A percentile compares a stretch with the other conserved stretches of the same genome.
Evolutionary conservation across 306 rosid genomes (phyloP).

Genomic region (Dalbergia oliveri): DNA sequence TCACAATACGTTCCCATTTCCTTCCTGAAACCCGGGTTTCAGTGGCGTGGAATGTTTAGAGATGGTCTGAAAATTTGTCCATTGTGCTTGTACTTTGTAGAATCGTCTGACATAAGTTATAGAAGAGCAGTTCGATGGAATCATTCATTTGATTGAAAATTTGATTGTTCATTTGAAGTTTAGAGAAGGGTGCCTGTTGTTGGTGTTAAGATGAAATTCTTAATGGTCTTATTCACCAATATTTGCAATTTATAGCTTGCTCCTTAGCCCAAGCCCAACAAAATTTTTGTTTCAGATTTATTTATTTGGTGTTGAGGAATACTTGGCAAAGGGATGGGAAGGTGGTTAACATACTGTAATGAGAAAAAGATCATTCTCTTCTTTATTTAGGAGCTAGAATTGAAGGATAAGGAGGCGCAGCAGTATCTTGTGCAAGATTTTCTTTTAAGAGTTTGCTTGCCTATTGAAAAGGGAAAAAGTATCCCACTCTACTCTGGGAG

Average conservation of each 20-base stretch:
- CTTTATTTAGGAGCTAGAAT: background rate
- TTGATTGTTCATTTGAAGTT: background rate
- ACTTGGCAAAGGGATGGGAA: background rate
- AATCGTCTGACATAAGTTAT: slow-evolving; percentile 9
- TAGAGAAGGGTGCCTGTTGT: background rate
- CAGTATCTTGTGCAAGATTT: slow-evolving; percentile 28
- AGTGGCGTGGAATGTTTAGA: slow-evolving; percentile 3
- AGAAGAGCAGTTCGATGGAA: slow-evolving; percentile 13
- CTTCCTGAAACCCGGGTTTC: slow-evolving; percentile 24
- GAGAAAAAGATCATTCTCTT: slow-evolving; percentile 20
- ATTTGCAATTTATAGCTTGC: slow-evolving; percentile 30
- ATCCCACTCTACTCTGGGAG: background rate
- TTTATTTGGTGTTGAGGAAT: slow-evolving; percentile 36
- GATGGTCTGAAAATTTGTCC: slow-evolving; percentile 29
- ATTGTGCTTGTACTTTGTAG: slow-evolving; percentile 17
- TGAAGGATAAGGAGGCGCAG: background rate
- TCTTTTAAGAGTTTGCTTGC: slow-evolving; percentile 4
- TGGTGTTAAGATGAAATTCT: slow-evolving; percentile 1
- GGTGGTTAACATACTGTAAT: background rate
- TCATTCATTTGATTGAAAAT: slow-evolving; percentile 2
- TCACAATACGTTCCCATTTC: slow-evolving; percentile 21
- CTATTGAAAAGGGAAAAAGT: slow-evolving; percentile 19
- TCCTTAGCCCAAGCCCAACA: background rate
- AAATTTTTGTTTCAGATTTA: slow-evolving; percentile 17
- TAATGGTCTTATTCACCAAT: background rate